Conservation (phyloP, 2,329 filamentous ascomycete genomes). For the Verticillium nonalfalfae region DNA sequence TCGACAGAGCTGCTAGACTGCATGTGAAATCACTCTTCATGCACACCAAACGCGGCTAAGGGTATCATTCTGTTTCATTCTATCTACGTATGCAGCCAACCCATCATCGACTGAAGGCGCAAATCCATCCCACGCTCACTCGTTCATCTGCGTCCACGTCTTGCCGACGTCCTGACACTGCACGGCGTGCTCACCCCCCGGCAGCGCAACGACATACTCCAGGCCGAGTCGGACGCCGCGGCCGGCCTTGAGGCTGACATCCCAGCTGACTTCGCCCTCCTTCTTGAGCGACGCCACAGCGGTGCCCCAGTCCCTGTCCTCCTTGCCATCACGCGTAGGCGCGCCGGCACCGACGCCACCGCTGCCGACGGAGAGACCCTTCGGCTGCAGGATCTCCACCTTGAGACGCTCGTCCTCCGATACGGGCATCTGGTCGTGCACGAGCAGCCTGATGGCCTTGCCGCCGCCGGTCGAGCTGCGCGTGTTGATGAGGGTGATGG, state of each 20-base stretch:
- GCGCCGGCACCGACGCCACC: constrained; percentile 27
- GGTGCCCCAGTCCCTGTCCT: constrained; percentile 43
- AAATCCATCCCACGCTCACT: not conserved
- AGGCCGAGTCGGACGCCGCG: constrained; percentile 49
- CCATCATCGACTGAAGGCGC: not conserved
- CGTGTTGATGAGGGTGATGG: constrained; percentile 44
- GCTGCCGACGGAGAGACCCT: constrained; percentile 35
- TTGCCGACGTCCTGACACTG: constrained; percentile 11
- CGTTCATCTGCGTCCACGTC: not conserved
- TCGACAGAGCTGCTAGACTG: too few relatives aligned
- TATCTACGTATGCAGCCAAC: too few relatives aligned
- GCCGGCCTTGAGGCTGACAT: constrained; percentile 50
- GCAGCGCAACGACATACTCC: constrained; percentile 56
- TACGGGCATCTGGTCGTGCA: constrained; percentile 57
- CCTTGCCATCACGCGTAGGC: constrained; percentile 18
- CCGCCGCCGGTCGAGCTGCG: constrained; percentile 21
- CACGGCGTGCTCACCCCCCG: constrained; percentile 37
- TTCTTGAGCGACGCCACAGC: constrained; percentile 48
- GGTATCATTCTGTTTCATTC: too few relatives aligned
- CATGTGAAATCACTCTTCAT: too few relatives aligned
- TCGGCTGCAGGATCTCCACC: constrained; percentile 43
- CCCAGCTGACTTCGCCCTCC: constrained; percentile 52
- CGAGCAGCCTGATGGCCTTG: constrained; percentile 37
- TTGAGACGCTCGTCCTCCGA: constrained; percentile 52
- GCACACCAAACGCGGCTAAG: too few relatives aligned